These are phyloP conservation scores for Crepidotus sp. DNA, from an alignment of 1,284 basidiomycete genomes.

Conservation along the genomic window DNA sequence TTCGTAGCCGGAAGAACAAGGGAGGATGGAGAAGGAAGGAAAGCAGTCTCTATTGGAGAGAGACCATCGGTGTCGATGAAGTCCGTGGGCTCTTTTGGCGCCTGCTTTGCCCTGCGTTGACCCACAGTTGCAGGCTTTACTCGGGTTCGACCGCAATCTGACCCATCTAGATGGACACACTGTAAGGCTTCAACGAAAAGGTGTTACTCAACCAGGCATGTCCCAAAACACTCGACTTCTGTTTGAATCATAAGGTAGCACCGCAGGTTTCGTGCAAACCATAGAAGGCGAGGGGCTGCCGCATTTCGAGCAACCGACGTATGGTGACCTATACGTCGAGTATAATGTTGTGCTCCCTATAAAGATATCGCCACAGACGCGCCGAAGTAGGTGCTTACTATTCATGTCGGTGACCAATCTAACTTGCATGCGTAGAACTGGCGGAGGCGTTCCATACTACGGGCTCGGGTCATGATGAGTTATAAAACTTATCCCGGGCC, in stretches of 20 bases:
- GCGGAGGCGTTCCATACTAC: slow-evolving; percentile 45
- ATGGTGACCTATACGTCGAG: slow-evolving; percentile 85
- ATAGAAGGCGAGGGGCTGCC: slow-evolving; percentile 89
- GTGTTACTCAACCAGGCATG: slow-evolving; percentile 83
- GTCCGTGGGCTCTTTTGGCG: slow-evolving; percentile 32
- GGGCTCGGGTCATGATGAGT: slow-evolving; percentile 41
- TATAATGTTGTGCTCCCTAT: slow-evolving; percentile 84
- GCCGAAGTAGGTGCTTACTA: slow-evolving; percentile 49
- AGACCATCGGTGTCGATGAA: slow-evolving; percentile 85
- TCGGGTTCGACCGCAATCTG: slow-evolving; percentile 78
- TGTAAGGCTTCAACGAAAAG: slow-evolving; percentile 62
- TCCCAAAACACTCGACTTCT: not conserved
- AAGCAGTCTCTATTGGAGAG: slow-evolving; percentile 79
- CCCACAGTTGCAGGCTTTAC: slow-evolving; percentile 46
- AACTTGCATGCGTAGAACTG: slow-evolving; percentile 35
- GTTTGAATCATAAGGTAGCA: slow-evolving; percentile 1
- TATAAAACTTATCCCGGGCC: slow-evolving; percentile 27
- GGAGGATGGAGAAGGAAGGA: slow-evolving; percentile 86
- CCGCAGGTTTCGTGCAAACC: slow-evolving; percentile 71
- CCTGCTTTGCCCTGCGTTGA: slow-evolving; percentile 7
- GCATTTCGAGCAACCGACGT: slow-evolving; percentile 46
- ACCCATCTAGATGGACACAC: slow-evolving; percentile 84
- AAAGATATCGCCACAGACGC: slow-evolving; percentile 53
- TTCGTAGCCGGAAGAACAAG: slow-evolving; percentile 64
- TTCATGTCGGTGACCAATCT: not conserved